Conservation (phyloP, 257 asterid genomes). For the Leonotis leonurus region DNA sequence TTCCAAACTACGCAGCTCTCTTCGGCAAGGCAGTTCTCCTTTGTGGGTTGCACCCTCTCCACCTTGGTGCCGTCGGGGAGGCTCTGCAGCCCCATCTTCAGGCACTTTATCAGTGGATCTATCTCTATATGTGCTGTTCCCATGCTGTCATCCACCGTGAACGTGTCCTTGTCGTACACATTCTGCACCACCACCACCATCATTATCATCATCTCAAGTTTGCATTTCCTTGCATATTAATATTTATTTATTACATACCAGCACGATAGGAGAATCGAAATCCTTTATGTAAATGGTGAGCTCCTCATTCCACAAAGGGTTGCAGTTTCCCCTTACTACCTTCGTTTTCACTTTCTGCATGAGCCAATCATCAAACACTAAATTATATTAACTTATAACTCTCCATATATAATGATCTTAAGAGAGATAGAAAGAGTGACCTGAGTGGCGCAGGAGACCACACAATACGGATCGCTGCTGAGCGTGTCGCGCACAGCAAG, state of each 20-base stretch:
- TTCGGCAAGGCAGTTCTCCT: conserved; percentile 41
- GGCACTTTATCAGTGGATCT: conserved; percentile 40
- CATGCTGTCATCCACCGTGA: conserved; percentile 68
- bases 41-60: conserved; percentile 43
- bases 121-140: conserved; percentile 60
- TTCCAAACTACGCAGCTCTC: conserved; percentile 63
- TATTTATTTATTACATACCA: too few relatives aligned
- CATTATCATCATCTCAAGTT: too few relatives aligned
- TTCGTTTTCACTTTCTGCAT: conserved; percentile 71
- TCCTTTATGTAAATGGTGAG: conserved; percentile 57
- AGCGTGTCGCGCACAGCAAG: conserved; percentile 69
- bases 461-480: conserved; percentile 79
- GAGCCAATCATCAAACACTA: background rate
- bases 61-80: conserved; percentile 62
- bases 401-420: background rate
- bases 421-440: conserved; percentile 20
- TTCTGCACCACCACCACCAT: conserved; percentile 24
- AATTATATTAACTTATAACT: background rate
- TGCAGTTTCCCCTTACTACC: conserved; percentile 55
- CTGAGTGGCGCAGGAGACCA: conserved; percentile 52
- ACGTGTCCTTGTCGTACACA: conserved; percentile 77
- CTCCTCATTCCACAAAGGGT: conserved; percentile 75
- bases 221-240: too few relatives aligned
- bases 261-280: conserved; percentile 41
- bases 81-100: conserved; percentile 39